Evolutionary conservation across 2,329 filamentous ascomycete genomes (phyloP), one percentile per base, ranked within the genome.

Genomic region (Monosporascus sp.): DNA sequence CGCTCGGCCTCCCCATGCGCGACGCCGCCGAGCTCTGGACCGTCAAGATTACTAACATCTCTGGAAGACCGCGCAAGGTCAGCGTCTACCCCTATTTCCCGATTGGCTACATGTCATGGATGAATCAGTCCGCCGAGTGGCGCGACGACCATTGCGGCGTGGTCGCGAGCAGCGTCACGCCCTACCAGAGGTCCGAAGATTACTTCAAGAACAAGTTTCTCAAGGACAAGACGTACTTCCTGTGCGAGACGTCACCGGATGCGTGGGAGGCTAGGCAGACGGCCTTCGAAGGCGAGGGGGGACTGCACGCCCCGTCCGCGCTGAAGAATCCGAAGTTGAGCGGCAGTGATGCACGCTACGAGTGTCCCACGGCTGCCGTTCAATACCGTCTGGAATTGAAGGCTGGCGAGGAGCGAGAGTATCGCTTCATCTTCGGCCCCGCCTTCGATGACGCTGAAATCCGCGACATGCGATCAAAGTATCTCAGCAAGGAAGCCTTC

Each of bases 61-160:
- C 76, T 0, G 64, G 62, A 25, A 70, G 72, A 3, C 65, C 70
- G 6, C 72, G 79, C 15, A 74, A 70, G 46, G 63, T 82, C 56
- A 78, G 77, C 62, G 65, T 82, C 31, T 81, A 79, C 54, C 79
- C 80, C 0, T 81, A 81, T 59, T 83, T 82, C 65, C 75, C 78
- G 37, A 72, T 82, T 50, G 79, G 79, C n/a, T 81, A 80, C 66
- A 81, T 81, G 77, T 82, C 79, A 15, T 82, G 79, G 79, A 83
- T 82, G 79, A 82, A 81, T 62, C 80, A 81, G 62, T 77, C 77
- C 35, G 79, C 75, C 37, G 75, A 79, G 56, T 82, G 77, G 70
- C 71, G 74, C 22, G 52, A 67, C 6, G 74, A 79, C 9, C 68
- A 81, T 20, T 68, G 70, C 22, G 79, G 75, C 24, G 69, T 83